Evolutionary conservation across 441 rosid species (phyloP).

Genomic region (Mallotus japonicus): DNA sequence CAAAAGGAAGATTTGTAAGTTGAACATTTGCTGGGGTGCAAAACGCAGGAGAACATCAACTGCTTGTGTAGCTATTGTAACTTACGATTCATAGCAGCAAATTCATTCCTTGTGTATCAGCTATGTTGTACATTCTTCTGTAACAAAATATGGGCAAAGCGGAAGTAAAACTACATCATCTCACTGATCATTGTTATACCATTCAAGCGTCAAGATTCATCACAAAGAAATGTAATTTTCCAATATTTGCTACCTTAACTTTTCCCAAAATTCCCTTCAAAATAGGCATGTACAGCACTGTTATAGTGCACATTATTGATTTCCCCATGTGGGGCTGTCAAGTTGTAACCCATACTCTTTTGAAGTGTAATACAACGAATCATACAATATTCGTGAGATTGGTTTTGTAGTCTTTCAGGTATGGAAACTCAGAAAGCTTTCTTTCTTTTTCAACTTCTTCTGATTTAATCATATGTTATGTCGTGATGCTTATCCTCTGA

Average conservation of each 20-base stretch:
- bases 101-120: background rate
- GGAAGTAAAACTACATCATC: background rate
- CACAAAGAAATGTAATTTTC: background rate
- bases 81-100: slow-evolving; percentile 26
- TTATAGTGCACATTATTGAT: slow-evolving; percentile 2
- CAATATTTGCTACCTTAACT: background rate
- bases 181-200: background rate
- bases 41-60: slow-evolving; percentile 72
- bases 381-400: no score
- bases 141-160: background rate
- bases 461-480: no score
- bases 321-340: background rate
- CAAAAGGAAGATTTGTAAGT: slow-evolving; percentile 55
- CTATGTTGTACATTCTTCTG: slow-evolving; percentile 22
- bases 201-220: background rate
- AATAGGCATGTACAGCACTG: background rate
- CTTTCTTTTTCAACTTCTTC: no score
- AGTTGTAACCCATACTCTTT: background rate
- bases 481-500: no score
- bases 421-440: no score
- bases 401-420: no score
- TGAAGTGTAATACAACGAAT: no score
- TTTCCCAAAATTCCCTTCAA: background rate
- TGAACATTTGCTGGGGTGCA: slow-evolving; percentile 74
- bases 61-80: slow-evolving; percentile 37